Base-by-base conservation (phyloP, 129 eudicot species). In the Flaveria ramosissima region DNA sequence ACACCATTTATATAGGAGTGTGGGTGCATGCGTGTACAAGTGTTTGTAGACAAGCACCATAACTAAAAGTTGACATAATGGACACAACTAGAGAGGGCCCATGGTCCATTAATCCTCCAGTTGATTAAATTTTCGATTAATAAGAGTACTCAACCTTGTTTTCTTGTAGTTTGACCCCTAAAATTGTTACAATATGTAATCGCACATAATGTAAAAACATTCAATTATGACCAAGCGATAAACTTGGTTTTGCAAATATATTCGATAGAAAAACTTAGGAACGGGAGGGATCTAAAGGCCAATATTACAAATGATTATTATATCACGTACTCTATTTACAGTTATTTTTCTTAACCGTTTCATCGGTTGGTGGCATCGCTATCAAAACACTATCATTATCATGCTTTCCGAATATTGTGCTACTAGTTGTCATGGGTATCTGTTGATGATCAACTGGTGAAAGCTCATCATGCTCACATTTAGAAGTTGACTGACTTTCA, bases 361-460 rank as follows among this genome's bases (percentile, higher is more conserved):
- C 77, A 60, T 75, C 61, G 4, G 48, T 65, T 56, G 74, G 75
- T 72, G 82, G 75, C 48, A 71, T 77, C 45, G 71, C 80, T 45
- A 80, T 74, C 7, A 60, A 36, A 32, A 77, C 71, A 24, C 24
- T 27, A 62, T 72, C 72, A 30, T 9, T 45, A 24, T 65, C 79
- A 10, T 82, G 65, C 20, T 43, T 77, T 27, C 20, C 70, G 39
- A 73, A n/a, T 74, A 43, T 77, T 23, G 73, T 71, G 70, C 17
- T 41, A 30, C 64, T 68, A 14, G 55, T 21, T 30, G 82, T 82
- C 71, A 71, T 67, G 9, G 82, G 75, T 63, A 80, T 69, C 50
- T 81, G 78, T 21, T 82, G 84, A 27, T 13, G 45, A 71, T 82
- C 70, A 39, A 59, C 39, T 9, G 82, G 45, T 24, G 73, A 67